Evolutionary conservation across 306 rosid species (phyloP).

Genomic region (Vigna angularis): DNA sequence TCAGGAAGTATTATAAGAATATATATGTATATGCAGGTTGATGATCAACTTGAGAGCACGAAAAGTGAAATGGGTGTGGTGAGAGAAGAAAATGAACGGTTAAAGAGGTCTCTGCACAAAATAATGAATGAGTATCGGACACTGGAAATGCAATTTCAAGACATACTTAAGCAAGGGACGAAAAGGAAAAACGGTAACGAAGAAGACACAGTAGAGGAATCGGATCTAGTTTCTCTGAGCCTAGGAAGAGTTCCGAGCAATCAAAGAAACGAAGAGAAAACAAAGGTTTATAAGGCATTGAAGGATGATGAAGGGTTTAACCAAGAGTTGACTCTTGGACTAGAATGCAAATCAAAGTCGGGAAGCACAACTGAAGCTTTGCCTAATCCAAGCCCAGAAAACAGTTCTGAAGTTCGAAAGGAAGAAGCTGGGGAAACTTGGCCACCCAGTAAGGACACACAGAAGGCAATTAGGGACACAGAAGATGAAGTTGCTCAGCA

Average conservation of each 20-base stretch:
- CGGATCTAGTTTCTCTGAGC: slow-evolving; percentile 73
- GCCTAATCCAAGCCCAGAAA: slow-evolving; percentile 56
- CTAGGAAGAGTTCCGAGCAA: slow-evolving; percentile 67
- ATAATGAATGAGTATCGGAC: slow-evolving; percentile 72
- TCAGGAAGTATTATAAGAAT: not conserved
- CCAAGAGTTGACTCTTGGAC: slow-evolving; percentile 67
- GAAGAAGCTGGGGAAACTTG: slow-evolving; percentile 60
- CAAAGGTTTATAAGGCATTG: slow-evolving; percentile 35
- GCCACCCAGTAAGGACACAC: slow-evolving; percentile 38
- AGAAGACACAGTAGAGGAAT: slow-evolving; percentile 51
- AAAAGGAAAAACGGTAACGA: slow-evolving; percentile 32
- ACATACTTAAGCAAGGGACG: slow-evolving; percentile 52
- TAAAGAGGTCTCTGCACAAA: slow-evolving; percentile 62
- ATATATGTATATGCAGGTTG: slow-evolving; percentile 44
- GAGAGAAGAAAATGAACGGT: slow-evolving; percentile 76
- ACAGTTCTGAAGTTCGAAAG: slow-evolving; percentile 59
- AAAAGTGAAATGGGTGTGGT: slow-evolving; percentile 77
- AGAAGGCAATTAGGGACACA: slow-evolving; percentile 47
- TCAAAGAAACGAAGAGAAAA: slow-evolving; percentile 52
- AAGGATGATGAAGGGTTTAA: slow-evolving; percentile 40
- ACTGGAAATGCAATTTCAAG: slow-evolving; percentile 67
- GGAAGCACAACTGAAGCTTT: slow-evolving; percentile 50
- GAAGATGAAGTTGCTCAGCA: slow-evolving; percentile 79
- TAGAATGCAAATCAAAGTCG: slow-evolving; percentile 69
- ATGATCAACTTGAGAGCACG: slow-evolving; percentile 60